Conservation (phyloP, 1,139 yeast species). For the Candida sanyaensis region DNA sequence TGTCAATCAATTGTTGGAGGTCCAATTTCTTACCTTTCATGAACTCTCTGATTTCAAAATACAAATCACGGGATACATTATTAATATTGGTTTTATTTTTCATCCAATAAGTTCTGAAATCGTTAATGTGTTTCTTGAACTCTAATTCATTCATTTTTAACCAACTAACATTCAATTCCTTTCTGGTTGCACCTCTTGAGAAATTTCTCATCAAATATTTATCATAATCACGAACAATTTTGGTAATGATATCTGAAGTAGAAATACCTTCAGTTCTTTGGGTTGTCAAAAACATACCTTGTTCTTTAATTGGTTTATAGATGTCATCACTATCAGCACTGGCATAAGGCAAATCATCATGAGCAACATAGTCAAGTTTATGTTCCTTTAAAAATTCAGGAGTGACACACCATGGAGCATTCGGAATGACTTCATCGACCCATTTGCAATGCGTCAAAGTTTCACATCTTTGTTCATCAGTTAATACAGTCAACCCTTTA, state of each 20-base stretch:
- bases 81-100: constrained; percentile 70
- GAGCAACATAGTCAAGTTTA: constrained; percentile 93
- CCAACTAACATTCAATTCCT: constrained; percentile 96
- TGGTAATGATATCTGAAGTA: constrained; percentile 93
- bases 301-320: constrained; percentile 85
- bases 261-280: constrained; percentile 97
- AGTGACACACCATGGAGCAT: constrained; percentile 96
- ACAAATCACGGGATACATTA: constrained; percentile 76
- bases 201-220: constrained; percentile 95
- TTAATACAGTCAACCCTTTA: constrained; percentile 89
- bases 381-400: constrained; percentile 78
- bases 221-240: constrained; percentile 92
- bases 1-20: constrained; percentile 31
- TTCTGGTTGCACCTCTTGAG: constrained; percentile 95
- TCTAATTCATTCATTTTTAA: constrained; percentile 94
- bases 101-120: constrained; percentile 83
- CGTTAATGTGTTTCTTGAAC: constrained; percentile 83
- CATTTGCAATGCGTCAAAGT: constrained; percentile 88
- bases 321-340: constrained; percentile 87
- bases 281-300: constrained; percentile 89
- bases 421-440: constrained; percentile 95
- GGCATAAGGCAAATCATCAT: constrained; percentile 94
- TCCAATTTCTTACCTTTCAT: constrained; percentile 56
- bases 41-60: constrained; percentile 79
- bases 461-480: constrained; percentile 86